Conservation (phyloP, 2,329 filamentous ascomycete species). For the Verticillium tricorpus region DNA sequence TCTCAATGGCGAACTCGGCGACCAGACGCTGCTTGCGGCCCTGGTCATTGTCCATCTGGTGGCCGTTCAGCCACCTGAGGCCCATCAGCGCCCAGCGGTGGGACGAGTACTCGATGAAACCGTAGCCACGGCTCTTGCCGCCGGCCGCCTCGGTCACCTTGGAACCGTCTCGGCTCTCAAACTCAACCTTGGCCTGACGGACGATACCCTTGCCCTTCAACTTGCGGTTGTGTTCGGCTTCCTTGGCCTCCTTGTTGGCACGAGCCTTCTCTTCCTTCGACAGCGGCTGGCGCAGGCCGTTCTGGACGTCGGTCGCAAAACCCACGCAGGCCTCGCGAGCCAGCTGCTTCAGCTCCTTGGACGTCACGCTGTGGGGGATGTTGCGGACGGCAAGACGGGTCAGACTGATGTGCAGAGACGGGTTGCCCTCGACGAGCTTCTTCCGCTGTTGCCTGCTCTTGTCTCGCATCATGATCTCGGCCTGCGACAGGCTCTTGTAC, state of each 20-base stretch:
- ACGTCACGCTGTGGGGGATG: conserved; percentile 74
- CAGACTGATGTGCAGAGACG: conserved; percentile 80
- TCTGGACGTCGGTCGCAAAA: conserved; percentile 86
- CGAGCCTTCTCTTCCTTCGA: conserved; percentile 86
- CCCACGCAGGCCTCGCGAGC: conserved; percentile 90
- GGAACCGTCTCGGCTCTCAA: conserved; percentile 78
- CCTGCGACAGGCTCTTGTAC: conserved; percentile 68
- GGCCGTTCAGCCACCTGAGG: conserved; percentile 87
- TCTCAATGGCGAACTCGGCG: conserved; percentile 97
- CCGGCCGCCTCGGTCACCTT: conserved; percentile 76
- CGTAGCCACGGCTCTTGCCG: conserved; percentile 86
- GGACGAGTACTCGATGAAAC: conserved; percentile 94
- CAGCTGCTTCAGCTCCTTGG: conserved; percentile 86
- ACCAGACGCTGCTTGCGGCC: conserved; percentile 87
- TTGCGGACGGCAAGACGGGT: conserved; percentile 91
- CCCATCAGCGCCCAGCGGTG: conserved; percentile 95
- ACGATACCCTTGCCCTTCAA: conserved; percentile 82
- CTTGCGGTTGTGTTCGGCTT: conserved; percentile 75
- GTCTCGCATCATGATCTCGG: conserved; percentile 84
- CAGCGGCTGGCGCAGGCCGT: conserved; percentile 67
- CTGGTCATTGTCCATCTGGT: conserved; percentile 49
- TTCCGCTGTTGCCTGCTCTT: conserved; percentile 83
- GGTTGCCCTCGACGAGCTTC: conserved; percentile 86
- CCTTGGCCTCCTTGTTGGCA: conserved; percentile 73
- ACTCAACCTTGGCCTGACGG: conserved; percentile 90